Base-by-base conservation (phyloP, 2,329 filamentous ascomycete genomes). In the Lasiodiplodia sp. region DNA sequence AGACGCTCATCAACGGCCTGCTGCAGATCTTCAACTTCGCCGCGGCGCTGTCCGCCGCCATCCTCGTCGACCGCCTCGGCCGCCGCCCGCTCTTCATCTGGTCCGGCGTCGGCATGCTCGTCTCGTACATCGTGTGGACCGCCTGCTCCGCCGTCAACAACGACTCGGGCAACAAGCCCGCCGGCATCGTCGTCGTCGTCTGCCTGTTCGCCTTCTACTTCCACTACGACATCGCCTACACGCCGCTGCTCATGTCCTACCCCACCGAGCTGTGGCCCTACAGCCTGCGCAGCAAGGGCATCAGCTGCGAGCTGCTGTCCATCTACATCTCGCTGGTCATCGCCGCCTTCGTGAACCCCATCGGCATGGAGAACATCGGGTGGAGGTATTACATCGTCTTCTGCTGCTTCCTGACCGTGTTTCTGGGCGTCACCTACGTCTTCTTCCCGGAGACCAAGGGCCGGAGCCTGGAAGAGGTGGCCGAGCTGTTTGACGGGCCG, bases 231-330 rank as follows among this genome's bases (percentile, higher is more conserved):
- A 68, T 68, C 47, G 67, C 67, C n/a, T 68, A 68, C 28, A 68
- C 69, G 70, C 4, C 81, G 28, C 76, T 85, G 11, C 75, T 81
- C 1, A 78, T 83, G 56, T 79, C 78, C 18, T 85, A 84, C 73
- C 76, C 77, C 16, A 79, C 81, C 62, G 83, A 85, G 72, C 83
- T 86, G 69, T 73, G 83, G 38, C 80, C 81, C 4, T 83, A 82
- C 74, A 76, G 78, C 69, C 83, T 87, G 68, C 79, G 81, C 68
- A 80, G 85, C 34, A 80, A 73, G 75, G 79, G 80, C 64, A 73
- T 82, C 28, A 68, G 58, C 37, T 68, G 67, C 58, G 67, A 65
- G 38, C 28, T 68, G 28, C 38, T 68, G 38, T 38, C 58, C 67
- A 53, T 65, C n/a, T 68, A 68, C 38, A 21, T 34, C 10, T 69